Evolutionary conservation across 371 early-diverging fungal genomes (phyloP), one percentile per base, ranked within the genome.

Genomic region (Funneliformis caledonium): DNA sequence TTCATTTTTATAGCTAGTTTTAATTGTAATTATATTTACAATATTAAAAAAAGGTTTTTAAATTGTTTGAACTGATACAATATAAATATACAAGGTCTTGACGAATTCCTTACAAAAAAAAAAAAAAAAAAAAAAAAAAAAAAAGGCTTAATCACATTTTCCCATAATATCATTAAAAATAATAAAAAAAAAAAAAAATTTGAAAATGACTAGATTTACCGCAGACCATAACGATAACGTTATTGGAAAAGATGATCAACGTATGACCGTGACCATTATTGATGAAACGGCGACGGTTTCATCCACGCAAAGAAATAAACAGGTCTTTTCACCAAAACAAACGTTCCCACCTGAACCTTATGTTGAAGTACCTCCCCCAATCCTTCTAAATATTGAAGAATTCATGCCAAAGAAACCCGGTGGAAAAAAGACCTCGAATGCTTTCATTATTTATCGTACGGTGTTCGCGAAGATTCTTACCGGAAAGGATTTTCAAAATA

Each of bases 391-490:
- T 22, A 22, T 61, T 47, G 56, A 37, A 37, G 45, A 43, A 31
- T 76, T 62, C 61, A 45, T 76, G 42, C 76, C 76, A 42, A 60
- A 50, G 37, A 76, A 76, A 61, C 22, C 22, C 4, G 43, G 33
- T 47, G 61, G 76, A 1, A 43, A 12, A 0, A 76, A 62, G 43
- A 76, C 76, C 1, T 62, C 62, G 3, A 76, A 76, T 48, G 76
- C 76, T 1, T 76, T 76, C 5, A 76, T 76, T 14, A 76, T 76
- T 22, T 76, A 76, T 50, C 76, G 76, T 12, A 76, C 60, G n/a
- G 26, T 76, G 10, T 76, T 61, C 2, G 60, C 61, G 1, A 61
- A 76, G 19, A 14, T 61, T 16, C 50, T 76, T 19, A 42, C 47
- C 10, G 7, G 60, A 75, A 31, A 45, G n/a, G 42, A 62, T 61